These are phyloP conservation scores for Alisma plantagoaquatica DNA, from an alignment of 106 monocot species.

Conservation along the genomic window DNA sequence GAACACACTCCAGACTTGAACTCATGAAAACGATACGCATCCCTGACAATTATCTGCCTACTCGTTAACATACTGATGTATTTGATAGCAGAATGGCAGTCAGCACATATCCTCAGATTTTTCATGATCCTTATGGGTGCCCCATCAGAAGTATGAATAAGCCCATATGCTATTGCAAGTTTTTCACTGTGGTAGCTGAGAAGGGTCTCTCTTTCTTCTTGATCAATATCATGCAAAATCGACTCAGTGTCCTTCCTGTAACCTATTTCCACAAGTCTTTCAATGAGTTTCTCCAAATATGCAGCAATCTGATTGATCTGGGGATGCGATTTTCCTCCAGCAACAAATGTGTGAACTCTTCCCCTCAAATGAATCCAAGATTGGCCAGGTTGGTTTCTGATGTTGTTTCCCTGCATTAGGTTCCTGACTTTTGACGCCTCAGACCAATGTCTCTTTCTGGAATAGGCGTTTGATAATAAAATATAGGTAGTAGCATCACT, in stretches of 20 bases:
- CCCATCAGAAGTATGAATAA: constrained; percentile 34
- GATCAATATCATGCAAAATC: constrained; percentile 31
- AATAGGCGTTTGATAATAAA: constrained; percentile 53
- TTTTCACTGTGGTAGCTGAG: constrained; percentile 38
- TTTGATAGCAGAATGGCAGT: constrained; percentile 52
- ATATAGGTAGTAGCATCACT: constrained; percentile 45
- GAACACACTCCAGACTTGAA: constrained; percentile 38
- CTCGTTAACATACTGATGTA: constrained; percentile 23
- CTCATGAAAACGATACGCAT: constrained; percentile 36
- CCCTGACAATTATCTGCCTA: constrained; percentile 35
- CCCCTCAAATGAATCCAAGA: constrained; percentile 72
- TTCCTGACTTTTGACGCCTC: constrained; percentile 31
- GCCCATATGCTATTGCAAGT: constrained; percentile 45
- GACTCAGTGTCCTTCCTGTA: constrained; percentile 13
- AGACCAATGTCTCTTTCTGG: constrained; percentile 34
- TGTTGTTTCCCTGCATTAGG: constrained; percentile 38
- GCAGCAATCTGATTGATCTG: constrained; percentile 27
- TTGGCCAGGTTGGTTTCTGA: constrained; percentile 40
- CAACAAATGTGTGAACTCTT: constrained; percentile 44
- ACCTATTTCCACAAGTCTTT: constrained; percentile 45
- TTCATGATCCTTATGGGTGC: constrained; percentile 42
- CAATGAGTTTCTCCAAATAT: constrained; percentile 39
- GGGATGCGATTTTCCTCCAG: constrained; percentile 39
- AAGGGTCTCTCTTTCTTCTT: constrained; percentile 35
- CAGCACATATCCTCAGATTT: constrained; percentile 39